Conservation (phyloP, 345 rosid species). For the Salix suchowensis region DNA sequence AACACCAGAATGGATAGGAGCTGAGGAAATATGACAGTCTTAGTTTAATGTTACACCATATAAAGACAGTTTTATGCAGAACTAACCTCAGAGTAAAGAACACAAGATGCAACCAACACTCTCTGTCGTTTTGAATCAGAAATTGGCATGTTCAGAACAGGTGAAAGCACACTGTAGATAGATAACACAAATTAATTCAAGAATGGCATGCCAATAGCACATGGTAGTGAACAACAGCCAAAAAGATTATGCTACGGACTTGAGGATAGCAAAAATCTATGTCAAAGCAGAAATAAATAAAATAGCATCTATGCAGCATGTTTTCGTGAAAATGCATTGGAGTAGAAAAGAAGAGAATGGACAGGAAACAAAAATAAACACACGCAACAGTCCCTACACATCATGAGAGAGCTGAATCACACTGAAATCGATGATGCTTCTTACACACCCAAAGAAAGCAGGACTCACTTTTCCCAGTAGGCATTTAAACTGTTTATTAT, state of each 20-base stretch:
- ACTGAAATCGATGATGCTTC: not conserved
- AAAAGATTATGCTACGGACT: not conserved
- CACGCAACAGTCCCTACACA: not conserved
- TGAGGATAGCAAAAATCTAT: not conserved
- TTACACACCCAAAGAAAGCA: not conserved
- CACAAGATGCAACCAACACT: slow-evolving; percentile 94
- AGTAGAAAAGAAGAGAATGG: not conserved
- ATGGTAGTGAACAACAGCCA: not conserved
- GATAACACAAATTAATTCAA: slow-evolving; percentile 23
- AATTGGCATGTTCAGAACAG: slow-evolving; percentile 90
- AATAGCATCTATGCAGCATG: slow-evolving; percentile 4
- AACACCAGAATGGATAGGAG: slow-evolving; percentile 13
- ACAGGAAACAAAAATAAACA: not conserved
- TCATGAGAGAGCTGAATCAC: not conserved
- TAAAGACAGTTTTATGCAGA: slow-evolving; percentile 22
- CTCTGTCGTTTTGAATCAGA: slow-evolving; percentile 97
- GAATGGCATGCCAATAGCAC: slow-evolving; percentile 14
- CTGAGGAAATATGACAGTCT: slow-evolving; percentile 6
- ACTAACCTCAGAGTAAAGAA: slow-evolving; percentile 98
- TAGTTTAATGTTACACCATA: not conserved
- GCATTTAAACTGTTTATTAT: not conserved
- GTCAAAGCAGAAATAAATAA: not conserved
- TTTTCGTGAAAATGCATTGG: not conserved
- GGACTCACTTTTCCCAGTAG: not conserved
- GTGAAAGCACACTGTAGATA: slow-evolving; percentile 85